Base-by-base conservation (phyloP, 441 rosid genomes). In the Erodium texanum region DNA sequence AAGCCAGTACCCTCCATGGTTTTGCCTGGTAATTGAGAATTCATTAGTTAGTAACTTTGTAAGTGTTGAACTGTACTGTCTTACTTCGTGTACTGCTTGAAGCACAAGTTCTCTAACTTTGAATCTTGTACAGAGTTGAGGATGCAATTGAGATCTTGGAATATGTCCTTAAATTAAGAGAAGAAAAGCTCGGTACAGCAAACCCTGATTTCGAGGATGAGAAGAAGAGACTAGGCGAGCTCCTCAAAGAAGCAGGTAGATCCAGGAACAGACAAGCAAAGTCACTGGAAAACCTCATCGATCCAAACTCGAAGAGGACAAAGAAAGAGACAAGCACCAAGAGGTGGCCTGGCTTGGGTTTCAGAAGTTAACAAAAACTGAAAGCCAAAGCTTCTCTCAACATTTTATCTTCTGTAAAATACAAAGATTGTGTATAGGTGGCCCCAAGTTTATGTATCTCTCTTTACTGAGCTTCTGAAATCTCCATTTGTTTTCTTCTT, bases 171-270 rank as follows among this genome's bases (percentile, higher is more conserved):
- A 91, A 91, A 78, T 67, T 94, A 70, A 87, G 99, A 81, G 99
- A 94, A 73, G 99, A 94, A 70, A 87, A 88, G 84, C 97, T 94
- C 0, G 99, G 99, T 58, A 94, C 79, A 19, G 99, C 99, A 0
- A 94, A 94, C 78, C 99, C 95, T 0, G 99, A 94, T 81, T 94
- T 91, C 8, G 96, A 91, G 71, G 99, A 89, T 11, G 99, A 94
- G 81, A 88, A 88, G 91, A 84, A 79, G 56, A 82, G 99, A 75
- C 76, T 94, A 64, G 88, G 90, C 0, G 97, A 94, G 84, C 97
- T 94, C 50, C 85, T 91, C 68, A 94, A 94, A 78, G 99, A 94
- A 78, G 96, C 97, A 0, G 99, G 99, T 65, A 78, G 96, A 76
- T 73, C 96, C 7, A 80, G 97, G 48, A 94, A 87, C 77, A 80